Base-by-base conservation (phyloP, 139 green algal species). In the Spirogloea muscicola region DNA sequence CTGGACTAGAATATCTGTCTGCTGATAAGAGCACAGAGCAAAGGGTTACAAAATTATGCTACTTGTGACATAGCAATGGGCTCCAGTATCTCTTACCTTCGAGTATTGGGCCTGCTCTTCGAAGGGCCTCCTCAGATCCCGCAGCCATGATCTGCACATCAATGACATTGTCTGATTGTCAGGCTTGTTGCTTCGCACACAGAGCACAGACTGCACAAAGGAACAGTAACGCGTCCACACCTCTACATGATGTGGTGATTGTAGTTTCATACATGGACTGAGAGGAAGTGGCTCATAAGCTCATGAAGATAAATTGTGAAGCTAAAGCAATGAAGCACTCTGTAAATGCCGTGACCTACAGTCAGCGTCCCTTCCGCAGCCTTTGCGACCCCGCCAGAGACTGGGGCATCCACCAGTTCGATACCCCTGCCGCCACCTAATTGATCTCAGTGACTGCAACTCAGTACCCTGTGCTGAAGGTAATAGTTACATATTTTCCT, bases 401-500 rank as follows among this genome's bases (percentile, higher is more conserved):
- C 76, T 13, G 77, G 77, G 7, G 77, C 77, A 48, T 84, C 77
- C 62, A 84, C 77, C 34, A 86, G 29, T 7, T 31, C n/a, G 21
- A 71, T 31, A 18, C 65, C 68, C 36, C 10, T 37, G 5, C 68
- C 10, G 7, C 40, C 52, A 31, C 40, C 52, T 62, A 33, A 5
- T 31, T 21, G 21, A 21, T 21, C 46, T 21, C 46, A 21, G 21
- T 21, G 21, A 55, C n/a, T n/a, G n/a, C n/a, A n/a, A n/a, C n/a
- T n/a, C n/a, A n/a, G n/a, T n/a, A n/a, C n/a, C n/a, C n/a, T n/a
- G n/a, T n/a, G n/a, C n/a, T 65, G 25, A 18, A 65, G 18, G 21
- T 65, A 18, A 59, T 16, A 36, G 16, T 16, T 48, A 18, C 27
- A 65, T 65, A 16, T 18, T 65, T 21, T 16, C 25, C 18, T 18